Evolutionary conservation across 176 grass and related monocot species (phyloP).

Genomic region (Dendrocalamus sinicus): DNA sequence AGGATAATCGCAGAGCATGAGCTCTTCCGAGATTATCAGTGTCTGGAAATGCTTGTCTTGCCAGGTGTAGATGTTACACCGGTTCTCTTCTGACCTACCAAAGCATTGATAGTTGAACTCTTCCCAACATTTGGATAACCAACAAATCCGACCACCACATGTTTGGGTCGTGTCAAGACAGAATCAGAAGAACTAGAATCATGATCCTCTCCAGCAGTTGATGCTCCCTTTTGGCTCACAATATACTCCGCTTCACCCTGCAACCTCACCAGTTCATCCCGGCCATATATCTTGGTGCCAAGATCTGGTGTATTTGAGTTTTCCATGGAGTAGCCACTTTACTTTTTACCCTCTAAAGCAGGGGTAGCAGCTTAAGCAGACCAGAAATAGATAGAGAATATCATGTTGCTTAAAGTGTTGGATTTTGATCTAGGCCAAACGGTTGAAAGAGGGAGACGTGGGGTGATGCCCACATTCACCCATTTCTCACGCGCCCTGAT

Average conservation of each 20-base stretch:
- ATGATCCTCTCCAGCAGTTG: neutral
- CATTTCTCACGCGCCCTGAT: no score
- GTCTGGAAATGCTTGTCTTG: constrained; percentile 89
- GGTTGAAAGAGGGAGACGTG: no score
- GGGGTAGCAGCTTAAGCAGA: constrained; percentile 77
- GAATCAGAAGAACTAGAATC: constrained; percentile 36
- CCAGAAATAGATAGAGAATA: constrained; percentile 81
- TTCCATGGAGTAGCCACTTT: constrained; percentile 42
- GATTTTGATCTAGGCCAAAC: no score
- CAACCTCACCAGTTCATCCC: constrained; percentile 67
- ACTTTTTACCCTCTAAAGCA: constrained; percentile 59
- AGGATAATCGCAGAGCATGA: constrained; percentile 76
- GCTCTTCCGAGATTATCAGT: constrained; percentile 83
- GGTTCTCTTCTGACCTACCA: constrained; percentile 67
- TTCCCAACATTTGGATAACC: constrained; percentile 88
- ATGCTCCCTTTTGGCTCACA: constrained; percentile 29
- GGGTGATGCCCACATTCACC: no score
- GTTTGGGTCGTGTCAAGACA: constrained; percentile 46
- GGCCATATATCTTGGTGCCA: constrained; percentile 69
- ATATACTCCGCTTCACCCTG: constrained; percentile 77
- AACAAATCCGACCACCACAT: constrained; percentile 75
- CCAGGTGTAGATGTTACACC: constrained; percentile 81
- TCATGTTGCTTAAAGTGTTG: constrained; percentile 19
- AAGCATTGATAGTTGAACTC: constrained; percentile 85
- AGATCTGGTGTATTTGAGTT: constrained; percentile 45